Conservation (phyloP, 2,329 filamentous ascomycete genomes). For the Pyrenophora tritici-repentis region DNA sequence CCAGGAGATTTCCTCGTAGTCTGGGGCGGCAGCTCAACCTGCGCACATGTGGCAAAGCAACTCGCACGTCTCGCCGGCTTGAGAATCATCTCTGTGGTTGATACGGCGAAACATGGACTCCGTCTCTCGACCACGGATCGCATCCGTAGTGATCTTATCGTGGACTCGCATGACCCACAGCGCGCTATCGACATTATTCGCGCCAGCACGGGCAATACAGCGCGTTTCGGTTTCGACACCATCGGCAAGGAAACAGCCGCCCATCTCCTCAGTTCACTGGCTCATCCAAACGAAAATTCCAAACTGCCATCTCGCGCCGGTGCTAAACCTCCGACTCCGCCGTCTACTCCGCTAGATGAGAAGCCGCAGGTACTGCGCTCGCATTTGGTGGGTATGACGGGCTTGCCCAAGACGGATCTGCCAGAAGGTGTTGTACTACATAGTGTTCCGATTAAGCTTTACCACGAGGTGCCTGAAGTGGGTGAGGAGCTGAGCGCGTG, state of each 20-base stretch:
- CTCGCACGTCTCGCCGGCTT: conserved; percentile 70
- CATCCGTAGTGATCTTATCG: conserved; percentile 65
- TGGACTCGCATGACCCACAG: conserved; percentile 69
- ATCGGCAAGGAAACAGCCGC: conserved; percentile 67
- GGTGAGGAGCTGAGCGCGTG: conserved; percentile 68
- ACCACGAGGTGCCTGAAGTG: conserved; percentile 68
- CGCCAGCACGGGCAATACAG: conserved; percentile 59
- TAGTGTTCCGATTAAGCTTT: conserved; percentile 75
- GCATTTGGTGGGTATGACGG: conserved; percentile 71
- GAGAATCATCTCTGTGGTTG: conserved; percentile 68
- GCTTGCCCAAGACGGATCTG: conserved; percentile 63
- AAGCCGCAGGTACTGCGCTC: conserved; percentile 32
- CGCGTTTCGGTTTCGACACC: conserved; percentile 73
- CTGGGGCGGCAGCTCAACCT: conserved; percentile 76
- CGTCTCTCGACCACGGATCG: conserved; percentile 44
- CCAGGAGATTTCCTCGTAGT: conserved; percentile 72
- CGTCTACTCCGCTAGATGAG: conserved; percentile 28
- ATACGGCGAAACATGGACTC: conserved; percentile 68
- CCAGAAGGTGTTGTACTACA: conserved; percentile 60
- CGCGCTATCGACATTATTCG: conserved; percentile 70
- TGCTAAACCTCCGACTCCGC: conserved; percentile 34
- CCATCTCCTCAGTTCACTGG: conserved; percentile 61
- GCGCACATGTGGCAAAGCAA: conserved; percentile 69
- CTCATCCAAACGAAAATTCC: conserved; percentile 18
- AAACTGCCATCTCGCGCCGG: conserved; percentile 13